These are phyloP conservation scores for Sarocladium oryzae DNA, from an alignment of 2,329 filamentous ascomycete species.

Conservation along the genomic window DNA sequence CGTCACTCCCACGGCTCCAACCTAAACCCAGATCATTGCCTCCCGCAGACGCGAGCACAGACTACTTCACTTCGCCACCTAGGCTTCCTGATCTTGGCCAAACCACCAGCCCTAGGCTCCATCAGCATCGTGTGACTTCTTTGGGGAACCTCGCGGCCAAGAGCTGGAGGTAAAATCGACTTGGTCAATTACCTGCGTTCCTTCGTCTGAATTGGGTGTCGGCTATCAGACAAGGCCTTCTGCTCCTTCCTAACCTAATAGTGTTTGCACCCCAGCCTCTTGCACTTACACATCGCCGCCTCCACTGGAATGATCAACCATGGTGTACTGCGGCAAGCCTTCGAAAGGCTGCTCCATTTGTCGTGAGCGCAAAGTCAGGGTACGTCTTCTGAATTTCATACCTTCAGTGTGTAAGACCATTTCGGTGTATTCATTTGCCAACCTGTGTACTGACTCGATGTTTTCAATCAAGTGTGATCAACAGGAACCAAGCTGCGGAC, in stretches of 20 bases:
- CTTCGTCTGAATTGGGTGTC: no score
- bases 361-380: constrained; percentile 48
- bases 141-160: no score
- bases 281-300: not conserved
- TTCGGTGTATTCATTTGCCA: not conserved
- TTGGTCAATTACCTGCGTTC: no score
- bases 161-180: no score
- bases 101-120: no score
- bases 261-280: no score
- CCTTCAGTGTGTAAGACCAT: not conserved
- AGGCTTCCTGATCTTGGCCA: not conserved
- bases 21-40: not conserved
- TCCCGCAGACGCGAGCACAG: not conserved
- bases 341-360: constrained; percentile 51
- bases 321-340: constrained; percentile 54
- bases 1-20: not conserved
- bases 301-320: constrained; percentile 18
- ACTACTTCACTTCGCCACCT: not conserved
- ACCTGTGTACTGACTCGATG: not conserved
- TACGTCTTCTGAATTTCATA: constrained; percentile 27
- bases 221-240: no score
- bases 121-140: not conserved
- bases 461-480: constrained; percentile 42
- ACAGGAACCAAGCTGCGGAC: constrained; percentile 43
- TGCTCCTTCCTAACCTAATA: no score